A percentile compares a stretch with the other conserved stretches of the same genome.
These are phyloP conservation scores for Magnolia changhungtana DNA, from an alignment of 164 flowering plant species.

Conservation along the genomic window DNA sequence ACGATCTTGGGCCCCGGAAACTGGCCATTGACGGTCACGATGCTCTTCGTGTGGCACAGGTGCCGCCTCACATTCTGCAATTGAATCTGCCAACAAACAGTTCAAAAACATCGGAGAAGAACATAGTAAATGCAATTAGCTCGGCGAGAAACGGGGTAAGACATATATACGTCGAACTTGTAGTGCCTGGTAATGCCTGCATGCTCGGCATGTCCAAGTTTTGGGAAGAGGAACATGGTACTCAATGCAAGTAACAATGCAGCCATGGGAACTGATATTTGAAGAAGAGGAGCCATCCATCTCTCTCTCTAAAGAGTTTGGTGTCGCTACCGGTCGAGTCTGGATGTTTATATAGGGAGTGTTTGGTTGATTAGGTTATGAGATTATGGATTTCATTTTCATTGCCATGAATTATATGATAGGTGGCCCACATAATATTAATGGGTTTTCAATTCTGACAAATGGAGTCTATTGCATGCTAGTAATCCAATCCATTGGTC, in stretches of 20 bases:
- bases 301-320: background rate
- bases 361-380: conserved; percentile 34
- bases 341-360: conserved; percentile 21
- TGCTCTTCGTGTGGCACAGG: conserved; percentile 64
- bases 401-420: too few species aligned
- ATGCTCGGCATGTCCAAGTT: conserved; percentile 12
- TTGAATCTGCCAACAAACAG: conserved; percentile 35
- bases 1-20: conserved; percentile 63
- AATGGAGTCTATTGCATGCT: too few species aligned
- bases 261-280: conserved; percentile 5
- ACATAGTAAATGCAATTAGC: background rate
- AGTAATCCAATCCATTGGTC: too few species aligned
- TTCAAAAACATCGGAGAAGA: background rate
- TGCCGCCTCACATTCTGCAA: conserved; percentile 52
- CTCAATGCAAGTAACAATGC: conserved; percentile 6
- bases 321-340: background rate
- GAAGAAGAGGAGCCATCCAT: background rate
- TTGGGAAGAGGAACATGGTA: conserved; percentile 17
- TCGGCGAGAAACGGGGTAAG: background rate
- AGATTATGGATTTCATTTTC: too few species aligned
- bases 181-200: conserved; percentile 38
- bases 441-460: background rate
- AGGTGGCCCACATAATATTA: too few species aligned
- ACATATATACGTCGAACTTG: conserved; percentile 35
- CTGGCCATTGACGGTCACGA: conserved; percentile 60